phyloP scores from a whole-genome alignment of 257 asterid species.

The Solanum pimpinellifolium region DNA sequence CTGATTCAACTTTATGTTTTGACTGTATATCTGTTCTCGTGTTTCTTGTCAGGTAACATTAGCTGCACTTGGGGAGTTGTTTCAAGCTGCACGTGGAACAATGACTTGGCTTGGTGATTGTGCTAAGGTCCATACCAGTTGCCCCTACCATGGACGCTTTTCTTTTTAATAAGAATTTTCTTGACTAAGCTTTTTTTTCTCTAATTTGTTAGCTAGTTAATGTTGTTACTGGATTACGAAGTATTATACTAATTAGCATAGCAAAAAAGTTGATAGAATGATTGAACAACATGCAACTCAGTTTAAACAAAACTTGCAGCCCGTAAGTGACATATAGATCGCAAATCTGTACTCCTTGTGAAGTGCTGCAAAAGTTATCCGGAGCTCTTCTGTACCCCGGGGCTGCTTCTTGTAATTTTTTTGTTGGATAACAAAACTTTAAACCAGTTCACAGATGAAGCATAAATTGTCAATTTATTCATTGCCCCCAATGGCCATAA shows the following conservation, averaged over 20 bases:
- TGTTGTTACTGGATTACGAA: not conserved
- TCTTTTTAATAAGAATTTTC: not conserved
- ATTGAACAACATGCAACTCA: not conserved
- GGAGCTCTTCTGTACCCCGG: not conserved
- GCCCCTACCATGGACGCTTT: not conserved
- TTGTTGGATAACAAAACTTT: not conserved
- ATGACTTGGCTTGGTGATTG: constrained; percentile 98
- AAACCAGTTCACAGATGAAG: not conserved
- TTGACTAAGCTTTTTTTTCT: not conserved
- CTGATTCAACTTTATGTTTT: not conserved
- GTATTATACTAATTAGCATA: not conserved
- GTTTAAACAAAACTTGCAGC: not conserved
- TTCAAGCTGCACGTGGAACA: constrained; percentile 90
- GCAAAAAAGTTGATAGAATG: not conserved
- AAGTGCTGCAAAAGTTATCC: not conserved
- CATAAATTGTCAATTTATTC: not conserved
- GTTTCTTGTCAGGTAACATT: constrained; percentile 52
- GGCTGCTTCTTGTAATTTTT: not conserved
- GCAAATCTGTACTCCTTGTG: not conserved
- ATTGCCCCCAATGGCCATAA: not conserved
- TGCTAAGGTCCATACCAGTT: constrained; percentile 66
- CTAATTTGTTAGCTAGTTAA: not conserved
- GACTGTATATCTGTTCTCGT: not conserved
- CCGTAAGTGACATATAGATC: not conserved
- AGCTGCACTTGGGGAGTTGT: constrained; percentile 82